Evolutionary conservation across 768 basidiomycete genomes (phyloP), one percentile per base, ranked within the genome.

Genomic region (Lactifluus pinguis): DNA sequence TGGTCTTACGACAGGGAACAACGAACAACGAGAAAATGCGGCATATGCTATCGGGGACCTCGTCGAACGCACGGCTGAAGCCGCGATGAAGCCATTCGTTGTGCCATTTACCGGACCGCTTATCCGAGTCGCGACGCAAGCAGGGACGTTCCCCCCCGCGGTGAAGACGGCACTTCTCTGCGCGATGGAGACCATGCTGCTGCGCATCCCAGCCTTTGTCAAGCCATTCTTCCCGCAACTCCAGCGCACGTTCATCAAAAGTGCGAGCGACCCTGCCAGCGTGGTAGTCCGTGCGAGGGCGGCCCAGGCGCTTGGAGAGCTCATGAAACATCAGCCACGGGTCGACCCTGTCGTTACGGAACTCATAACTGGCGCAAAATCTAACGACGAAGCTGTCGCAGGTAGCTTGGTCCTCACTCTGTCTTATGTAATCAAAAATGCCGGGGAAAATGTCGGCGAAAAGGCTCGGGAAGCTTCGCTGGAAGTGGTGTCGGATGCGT

Each of bases 151-250:
- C 71, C 93, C 97, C 7, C 89, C 95, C 0, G 90, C 86, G 21
- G 93, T 98, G 72, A 98, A 98, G 75, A 84, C 83, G 4, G 94
- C 88, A 13, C 95, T 99, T 66, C 80, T 99, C 34, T 82, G 81
- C 38, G 91, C 95, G 6, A 80, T 99, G 53, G 83, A 85, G 0
- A 83, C 85, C 21, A 91, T 98, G 83, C 77, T 98, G 47, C 84
- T 85, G 64, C 80, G 83, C 49, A 94, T 97, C 25, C 94, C 95
- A 0, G 76, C 79, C 4, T 90, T 95, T 66, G 92, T 98, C 67
- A 92, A 90, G 72, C 95, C 95, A 3, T 98, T 98, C 85, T 98
- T 98, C 81, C 97, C 95, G 2, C 97, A 98, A 68, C 75, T 98
- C 38, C 95, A 98, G 68, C 83, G 95, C 38, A 98, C 94, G 0